Conservation (phyloP, 164 flowering plant genomes). For the Aristolochia fimbriata region DNA sequence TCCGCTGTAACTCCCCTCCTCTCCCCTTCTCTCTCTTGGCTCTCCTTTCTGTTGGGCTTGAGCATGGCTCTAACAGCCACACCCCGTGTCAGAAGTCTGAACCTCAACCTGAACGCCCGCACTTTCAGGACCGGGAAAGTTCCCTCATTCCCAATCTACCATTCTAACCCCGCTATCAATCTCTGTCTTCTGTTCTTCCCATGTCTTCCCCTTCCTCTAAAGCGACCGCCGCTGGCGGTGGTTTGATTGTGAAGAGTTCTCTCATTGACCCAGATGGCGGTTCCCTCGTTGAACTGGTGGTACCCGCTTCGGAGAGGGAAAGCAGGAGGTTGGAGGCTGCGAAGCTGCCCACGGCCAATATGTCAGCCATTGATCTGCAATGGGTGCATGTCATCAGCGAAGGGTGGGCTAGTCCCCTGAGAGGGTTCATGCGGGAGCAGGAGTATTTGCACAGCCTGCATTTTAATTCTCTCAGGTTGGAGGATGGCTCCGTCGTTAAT, state of each 20-base stretch:
- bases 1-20: not conserved
- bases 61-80: slow-evolving; percentile 1
- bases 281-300: slow-evolving; percentile 59
- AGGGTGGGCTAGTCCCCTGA: slow-evolving; percentile 95
- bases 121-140: slow-evolving; percentile 3
- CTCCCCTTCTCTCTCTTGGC: no score
- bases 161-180: slow-evolving; percentile 19
- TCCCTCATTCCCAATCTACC: slow-evolving; percentile 19
- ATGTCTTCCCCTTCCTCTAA: not conserved
- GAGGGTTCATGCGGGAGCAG: slow-evolving; percentile 87
- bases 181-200: not conserved
- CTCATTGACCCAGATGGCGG: slow-evolving; percentile 96
- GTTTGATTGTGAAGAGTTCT: slow-evolving; percentile 39
- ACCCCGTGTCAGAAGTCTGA: not conserved
- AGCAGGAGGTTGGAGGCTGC: slow-evolving; percentile 41
- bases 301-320: slow-evolving; percentile 49
- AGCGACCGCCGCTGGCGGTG: slow-evolving; percentile 1
- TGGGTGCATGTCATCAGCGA: slow-evolving; percentile 93
- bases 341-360: slow-evolving; percentile 44
- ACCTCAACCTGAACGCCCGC: not conserved
- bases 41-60: no score
- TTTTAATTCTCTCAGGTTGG: slow-evolving; percentile 53
- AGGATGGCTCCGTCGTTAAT: slow-evolving; percentile 63
- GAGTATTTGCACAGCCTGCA: slow-evolving; percentile 92
- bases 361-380: slow-evolving; percentile 63